phyloP scores from a whole-genome alignment of 163 green algal species.

The Chlorella variabilis region DNA sequence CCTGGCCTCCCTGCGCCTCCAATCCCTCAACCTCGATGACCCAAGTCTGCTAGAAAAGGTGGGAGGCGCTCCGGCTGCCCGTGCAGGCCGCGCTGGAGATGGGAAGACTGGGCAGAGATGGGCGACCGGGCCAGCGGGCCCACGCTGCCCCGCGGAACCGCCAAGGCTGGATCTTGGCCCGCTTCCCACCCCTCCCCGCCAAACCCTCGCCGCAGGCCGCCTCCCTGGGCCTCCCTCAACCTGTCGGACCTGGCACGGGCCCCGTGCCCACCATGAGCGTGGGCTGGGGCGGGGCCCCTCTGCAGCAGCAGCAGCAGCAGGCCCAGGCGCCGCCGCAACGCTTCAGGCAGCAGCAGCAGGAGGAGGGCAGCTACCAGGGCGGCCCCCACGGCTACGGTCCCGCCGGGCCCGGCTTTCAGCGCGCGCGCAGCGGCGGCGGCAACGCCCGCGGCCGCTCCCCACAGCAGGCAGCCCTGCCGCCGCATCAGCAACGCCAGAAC shows the following conservation, averaged over 20 bases:
- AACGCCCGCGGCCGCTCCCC: background rate
- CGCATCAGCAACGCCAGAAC: constrained; percentile 2
- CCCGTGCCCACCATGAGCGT: background rate
- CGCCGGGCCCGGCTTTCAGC: background rate
- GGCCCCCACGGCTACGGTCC: background rate
- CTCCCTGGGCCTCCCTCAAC: background rate
- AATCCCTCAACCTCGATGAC: background rate
- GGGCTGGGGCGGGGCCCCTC: constrained; percentile 19
- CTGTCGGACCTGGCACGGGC: background rate
- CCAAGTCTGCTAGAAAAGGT: too few relatives aligned
- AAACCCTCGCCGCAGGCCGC: background rate
- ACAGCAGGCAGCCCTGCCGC: constrained; percentile 1
- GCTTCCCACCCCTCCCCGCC: background rate
- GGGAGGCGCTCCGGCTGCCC: too few relatives aligned
- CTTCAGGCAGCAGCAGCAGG: background rate
- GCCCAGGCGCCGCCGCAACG: background rate
- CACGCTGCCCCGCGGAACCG: background rate
- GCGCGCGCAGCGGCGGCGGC: background rate
- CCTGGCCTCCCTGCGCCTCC: constrained; percentile 1
- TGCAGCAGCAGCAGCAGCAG: constrained; percentile 3
- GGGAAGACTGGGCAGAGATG: background rate
- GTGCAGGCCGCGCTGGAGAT: background rate
- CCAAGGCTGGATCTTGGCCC: background rate
- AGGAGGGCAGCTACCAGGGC: background rate
- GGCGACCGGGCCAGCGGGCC: too few relatives aligned